A percentile compares a stretch with the other conserved stretches of the same genome.
Evolutionary conservation across 306 rosid species (phyloP).

Genomic region (Quercus parvula): DNA sequence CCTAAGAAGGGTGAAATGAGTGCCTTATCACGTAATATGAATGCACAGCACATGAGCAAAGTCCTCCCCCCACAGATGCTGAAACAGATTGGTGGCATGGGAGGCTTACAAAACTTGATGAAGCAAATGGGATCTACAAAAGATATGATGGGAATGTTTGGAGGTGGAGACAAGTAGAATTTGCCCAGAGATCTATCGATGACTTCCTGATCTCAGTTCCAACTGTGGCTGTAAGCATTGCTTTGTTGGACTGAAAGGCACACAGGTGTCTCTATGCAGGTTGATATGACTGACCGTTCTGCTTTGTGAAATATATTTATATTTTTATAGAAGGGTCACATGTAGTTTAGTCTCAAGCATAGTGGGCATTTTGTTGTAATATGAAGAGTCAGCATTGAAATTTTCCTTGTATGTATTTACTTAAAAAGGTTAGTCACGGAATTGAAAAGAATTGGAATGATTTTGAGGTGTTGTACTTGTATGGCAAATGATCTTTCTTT

Average conservation of each 20-base stretch:
- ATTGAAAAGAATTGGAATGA: background rate
- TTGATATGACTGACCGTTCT: background rate
- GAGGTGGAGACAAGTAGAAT: slow-evolving; percentile 58
- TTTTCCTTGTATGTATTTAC: background rate
- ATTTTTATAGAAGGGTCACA: background rate
- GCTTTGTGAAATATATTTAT: background rate
- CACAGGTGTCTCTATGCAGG: background rate
- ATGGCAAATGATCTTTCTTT: background rate
- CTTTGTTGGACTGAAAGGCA: background rate
- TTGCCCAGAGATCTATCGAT: background rate
- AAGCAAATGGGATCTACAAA: slow-evolving; percentile 75
- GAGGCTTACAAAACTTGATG: slow-evolving; percentile 85
- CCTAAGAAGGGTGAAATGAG: slow-evolving; percentile 85
- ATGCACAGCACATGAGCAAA: slow-evolving; percentile 82
- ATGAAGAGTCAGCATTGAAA: background rate
- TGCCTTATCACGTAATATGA: slow-evolving; percentile 68
- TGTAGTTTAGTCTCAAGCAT: background rate
- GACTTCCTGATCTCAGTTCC: background rate
- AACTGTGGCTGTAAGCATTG: background rate
- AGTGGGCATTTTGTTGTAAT: background rate
- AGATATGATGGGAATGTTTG: slow-evolving; percentile 90
- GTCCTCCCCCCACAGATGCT: slow-evolving; percentile 83
- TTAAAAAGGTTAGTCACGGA: background rate
- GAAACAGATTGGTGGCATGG: slow-evolving; percentile 86
- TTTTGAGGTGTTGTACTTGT: background rate